These are phyloP conservation scores for Saccharomycopsis javanensis DNA, from an alignment of 805 yeast species.

Conservation along the genomic window DNA sequence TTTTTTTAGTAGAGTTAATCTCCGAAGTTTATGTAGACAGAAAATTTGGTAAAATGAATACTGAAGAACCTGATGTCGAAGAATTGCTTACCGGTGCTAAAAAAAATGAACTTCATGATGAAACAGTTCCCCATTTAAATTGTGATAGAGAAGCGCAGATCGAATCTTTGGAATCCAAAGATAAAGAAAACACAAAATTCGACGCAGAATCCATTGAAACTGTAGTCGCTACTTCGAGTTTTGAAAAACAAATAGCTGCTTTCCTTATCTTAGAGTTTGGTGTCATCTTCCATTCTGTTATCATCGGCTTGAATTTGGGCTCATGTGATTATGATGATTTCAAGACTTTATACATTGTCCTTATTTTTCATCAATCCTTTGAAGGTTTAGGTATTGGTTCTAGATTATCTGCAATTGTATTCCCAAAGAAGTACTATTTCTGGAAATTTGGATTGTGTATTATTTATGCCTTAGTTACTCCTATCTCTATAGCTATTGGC, in stretches of 20 bases:
- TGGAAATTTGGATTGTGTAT: slow-evolving; percentile 45
- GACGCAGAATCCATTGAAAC: background rate
- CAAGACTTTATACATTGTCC: slow-evolving; percentile 50
- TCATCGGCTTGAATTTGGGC: slow-evolving; percentile 53
- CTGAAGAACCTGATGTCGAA: slow-evolving; percentile 18
- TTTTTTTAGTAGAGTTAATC: slow-evolving; percentile 34
- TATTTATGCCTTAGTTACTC: slow-evolving; percentile 53
- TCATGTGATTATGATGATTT: slow-evolving; percentile 58
- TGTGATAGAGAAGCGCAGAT: background rate
- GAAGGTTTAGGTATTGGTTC: slow-evolving; percentile 77
- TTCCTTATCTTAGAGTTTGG: slow-evolving; percentile 62
- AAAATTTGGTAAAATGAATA: slow-evolving; percentile 24
- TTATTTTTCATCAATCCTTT: slow-evolving; percentile 67
- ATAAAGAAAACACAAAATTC: background rate
- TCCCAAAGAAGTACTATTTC: slow-evolving; percentile 36
- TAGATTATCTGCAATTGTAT: slow-evolving; percentile 48
- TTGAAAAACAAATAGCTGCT: slow-evolving; percentile 29
- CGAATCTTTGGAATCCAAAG: background rate
- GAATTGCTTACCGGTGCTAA: slow-evolving; percentile 15
- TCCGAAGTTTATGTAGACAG: slow-evolving; percentile 32
- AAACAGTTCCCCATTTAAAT: background rate
- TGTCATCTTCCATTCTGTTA: slow-evolving; percentile 63
- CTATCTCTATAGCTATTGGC: slow-evolving; percentile 65
- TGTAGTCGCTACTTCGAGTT: background rate
- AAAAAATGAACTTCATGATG: background rate